These are phyloP conservation scores for Ganoderma multipileum DNA, from an alignment of 1,284 basidiomycete species.

Conservation along the genomic window DNA sequence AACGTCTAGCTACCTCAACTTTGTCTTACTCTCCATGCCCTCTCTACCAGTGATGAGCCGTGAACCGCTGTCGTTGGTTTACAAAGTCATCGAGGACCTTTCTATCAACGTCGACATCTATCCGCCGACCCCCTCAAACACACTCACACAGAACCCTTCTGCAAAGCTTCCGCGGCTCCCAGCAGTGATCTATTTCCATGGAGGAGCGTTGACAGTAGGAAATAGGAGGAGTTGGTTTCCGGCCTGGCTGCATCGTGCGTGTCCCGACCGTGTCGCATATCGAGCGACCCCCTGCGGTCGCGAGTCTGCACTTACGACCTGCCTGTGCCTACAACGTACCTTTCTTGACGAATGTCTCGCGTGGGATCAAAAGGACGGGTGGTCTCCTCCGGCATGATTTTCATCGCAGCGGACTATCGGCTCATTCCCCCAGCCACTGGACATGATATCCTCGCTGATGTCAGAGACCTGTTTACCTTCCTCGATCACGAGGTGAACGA, in stretches of 20 bases:
- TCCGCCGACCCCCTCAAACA: constrained; percentile 16
- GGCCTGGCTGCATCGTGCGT: constrained; percentile 63
- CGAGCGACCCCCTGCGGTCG: neutral
- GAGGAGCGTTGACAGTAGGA: constrained; percentile 66
- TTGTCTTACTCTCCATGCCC: neutral
- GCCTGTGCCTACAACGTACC: neutral
- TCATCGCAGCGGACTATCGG: constrained; percentile 68
- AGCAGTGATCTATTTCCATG: constrained; percentile 67
- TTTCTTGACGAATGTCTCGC: neutral
- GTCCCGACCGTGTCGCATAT: neutral
- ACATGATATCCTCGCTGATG: constrained; percentile 61
- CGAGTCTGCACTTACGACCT: neutral
- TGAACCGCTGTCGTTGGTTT: constrained; percentile 24
- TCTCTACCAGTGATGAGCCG: neutral
- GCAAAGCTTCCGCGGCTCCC: constrained; percentile 38
- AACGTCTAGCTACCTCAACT: no score
- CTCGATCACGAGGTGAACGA: constrained; percentile 42
- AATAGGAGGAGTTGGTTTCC: constrained; percentile 67
- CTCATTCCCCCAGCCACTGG: constrained; percentile 64
- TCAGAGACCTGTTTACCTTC: constrained; percentile 60
- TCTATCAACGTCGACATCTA: constrained; percentile 34
- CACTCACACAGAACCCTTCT: neutral
- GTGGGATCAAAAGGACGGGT: constrained; percentile 19
- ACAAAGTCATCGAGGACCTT: constrained; percentile 28
- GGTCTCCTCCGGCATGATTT: constrained; percentile 35